A percentile compares a stretch with the other conserved stretches of the same genome.
These are phyloP conservation scores for Saturnispora zaruensis DNA, from an alignment of 805 yeast species.

Conservation along the genomic window DNA sequence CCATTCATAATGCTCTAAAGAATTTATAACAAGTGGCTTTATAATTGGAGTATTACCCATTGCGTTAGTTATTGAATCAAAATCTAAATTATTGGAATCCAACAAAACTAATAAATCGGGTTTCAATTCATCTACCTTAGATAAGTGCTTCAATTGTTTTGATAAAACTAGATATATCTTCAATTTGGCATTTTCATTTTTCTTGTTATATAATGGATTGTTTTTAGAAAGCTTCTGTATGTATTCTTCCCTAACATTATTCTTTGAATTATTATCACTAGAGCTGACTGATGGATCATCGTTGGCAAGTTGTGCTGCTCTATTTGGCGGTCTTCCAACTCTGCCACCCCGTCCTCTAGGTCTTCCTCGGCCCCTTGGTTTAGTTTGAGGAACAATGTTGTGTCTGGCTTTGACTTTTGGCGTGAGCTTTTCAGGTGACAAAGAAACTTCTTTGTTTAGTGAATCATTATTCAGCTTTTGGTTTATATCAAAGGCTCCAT, in stretches of 20 bases:
- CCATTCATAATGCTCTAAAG: conserved; percentile 35
- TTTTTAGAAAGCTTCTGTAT: conserved; percentile 26
- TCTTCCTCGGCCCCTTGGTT: conserved; percentile 6
- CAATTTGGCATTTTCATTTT: conserved; percentile 16
- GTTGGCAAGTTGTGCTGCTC: not conserved
- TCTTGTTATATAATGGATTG: conserved; percentile 18
- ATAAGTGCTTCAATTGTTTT: conserved; percentile 33
- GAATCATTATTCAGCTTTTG: conserved; percentile 6
- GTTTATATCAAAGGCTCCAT: conserved; percentile 25
- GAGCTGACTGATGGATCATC: not conserved
- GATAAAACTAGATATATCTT: conserved; percentile 36
- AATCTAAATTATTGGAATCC: conserved; percentile 30
- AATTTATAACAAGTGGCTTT: conserved; percentile 36
- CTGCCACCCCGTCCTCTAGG: conserved; percentile 4
- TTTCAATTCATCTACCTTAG: conserved; percentile 28
- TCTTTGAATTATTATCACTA: not conserved
- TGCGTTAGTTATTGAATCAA: conserved; percentile 8
- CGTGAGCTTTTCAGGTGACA: not conserved
- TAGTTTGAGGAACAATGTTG: not conserved
- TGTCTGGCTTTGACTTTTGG: conserved; percentile 1
- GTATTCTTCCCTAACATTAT: conserved; percentile 25
- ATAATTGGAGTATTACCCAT: conserved; percentile 33
- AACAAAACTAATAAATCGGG: conserved; percentile 41
- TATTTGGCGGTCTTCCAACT: conserved; percentile 3
- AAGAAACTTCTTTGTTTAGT: not conserved